Base-by-base conservation (phyloP, 2,329 filamentous ascomycete species). In the Magnaporthiopsis poae region DNA sequence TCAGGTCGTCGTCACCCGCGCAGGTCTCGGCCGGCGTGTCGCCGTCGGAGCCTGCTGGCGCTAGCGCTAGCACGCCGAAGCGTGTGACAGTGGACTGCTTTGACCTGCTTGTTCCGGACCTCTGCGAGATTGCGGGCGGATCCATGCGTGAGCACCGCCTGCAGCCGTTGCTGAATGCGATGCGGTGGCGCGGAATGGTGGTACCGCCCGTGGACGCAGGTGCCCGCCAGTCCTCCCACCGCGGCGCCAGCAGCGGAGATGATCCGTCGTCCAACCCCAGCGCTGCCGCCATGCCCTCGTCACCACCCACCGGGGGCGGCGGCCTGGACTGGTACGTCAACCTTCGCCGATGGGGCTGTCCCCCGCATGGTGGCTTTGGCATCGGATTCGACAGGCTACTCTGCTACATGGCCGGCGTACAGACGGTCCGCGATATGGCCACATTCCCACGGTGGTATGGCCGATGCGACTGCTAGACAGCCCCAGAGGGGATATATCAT, bases 311-410 rank as follows among this genome's bases (percentile, higher is more conserved):
- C 13, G 21, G 21, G 70, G 21, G 67, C 61, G 73, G 73, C 66
- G 79, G 80, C 68, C 77, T 96, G 66, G 85, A 89, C 71, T 97
- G 93, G 93, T 97, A 96, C 75, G 81, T 91, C 31, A 92, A 97
- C 75, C 82, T 97, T 68, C 87, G 93, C 68, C 88, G 89, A 70
- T 97, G 92, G 85, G 93, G 93, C n/a, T 93, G 89, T 71, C 91
- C 92, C 66, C 92, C 92, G 52, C 93, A 96, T 73, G 93, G 93
- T 60, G 93, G 93, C 0, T 97, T 96, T 74, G 93, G 93, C 2
- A 77, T 97, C 67, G 93, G 93, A 11, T 96, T 96, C 74, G 93
- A 97, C 80, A 86, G 93, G 66, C 83, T 96, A 69, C 77, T 96
- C 71, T 88, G 89, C 73, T 96, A 96, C 78, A 81, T 97, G 66